A percentile compares a stretch with the other conserved stretches of the same genome.
phyloP scores from a whole-genome alignment of 805 yeast species.

The Middelhovenomyces tepae region DNA sequence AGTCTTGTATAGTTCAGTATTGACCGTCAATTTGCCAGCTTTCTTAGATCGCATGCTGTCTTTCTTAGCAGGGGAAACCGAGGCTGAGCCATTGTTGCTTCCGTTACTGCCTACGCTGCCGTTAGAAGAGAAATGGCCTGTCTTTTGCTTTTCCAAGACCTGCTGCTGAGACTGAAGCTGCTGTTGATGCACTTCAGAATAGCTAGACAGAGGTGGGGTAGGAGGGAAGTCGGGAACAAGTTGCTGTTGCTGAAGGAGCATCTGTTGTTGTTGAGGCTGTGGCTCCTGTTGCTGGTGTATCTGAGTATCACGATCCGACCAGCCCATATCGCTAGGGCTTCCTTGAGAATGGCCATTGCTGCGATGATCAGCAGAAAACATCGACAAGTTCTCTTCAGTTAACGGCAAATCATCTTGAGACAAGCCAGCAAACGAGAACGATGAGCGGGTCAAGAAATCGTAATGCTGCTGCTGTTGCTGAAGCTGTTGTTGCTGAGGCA shows the following conservation, averaged over 20 bases:
- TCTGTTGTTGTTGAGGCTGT: conserved; percentile 10
- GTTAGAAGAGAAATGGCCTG: background rate
- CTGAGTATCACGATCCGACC: too few species aligned
- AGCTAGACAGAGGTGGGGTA: background rate
- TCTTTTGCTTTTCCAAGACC: background rate
- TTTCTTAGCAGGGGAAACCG: conserved; percentile 1
- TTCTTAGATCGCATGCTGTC: conserved; percentile 17
- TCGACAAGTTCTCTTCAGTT: too few species aligned
- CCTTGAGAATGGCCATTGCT: too few species aligned
- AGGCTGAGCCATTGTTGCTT: conserved; percentile 1
- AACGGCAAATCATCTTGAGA: too few species aligned
- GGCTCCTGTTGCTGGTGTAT: conserved; percentile 10
- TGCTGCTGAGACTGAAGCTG: conserved; percentile 5
- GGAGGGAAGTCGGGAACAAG: too few species aligned
- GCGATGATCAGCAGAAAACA: too few species aligned
- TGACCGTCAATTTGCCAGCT: conserved; percentile 27
- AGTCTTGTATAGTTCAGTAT: conserved; percentile 76
- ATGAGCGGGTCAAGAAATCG: conserved; percentile 12
- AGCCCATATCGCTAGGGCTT: too few species aligned
- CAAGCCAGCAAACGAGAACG: conserved; percentile 8
- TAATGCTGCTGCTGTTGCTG: conserved; percentile 13
- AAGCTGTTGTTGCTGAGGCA: background rate
- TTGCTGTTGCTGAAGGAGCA: conserved; percentile 4
- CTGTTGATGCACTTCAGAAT: background rate
- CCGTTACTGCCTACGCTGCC: conserved; percentile 17